Percentiles rank a stretch among this genome's conserved stretches.
Conservation (phyloP, 306 rosid genomes). For the Betula pendula region DNA sequence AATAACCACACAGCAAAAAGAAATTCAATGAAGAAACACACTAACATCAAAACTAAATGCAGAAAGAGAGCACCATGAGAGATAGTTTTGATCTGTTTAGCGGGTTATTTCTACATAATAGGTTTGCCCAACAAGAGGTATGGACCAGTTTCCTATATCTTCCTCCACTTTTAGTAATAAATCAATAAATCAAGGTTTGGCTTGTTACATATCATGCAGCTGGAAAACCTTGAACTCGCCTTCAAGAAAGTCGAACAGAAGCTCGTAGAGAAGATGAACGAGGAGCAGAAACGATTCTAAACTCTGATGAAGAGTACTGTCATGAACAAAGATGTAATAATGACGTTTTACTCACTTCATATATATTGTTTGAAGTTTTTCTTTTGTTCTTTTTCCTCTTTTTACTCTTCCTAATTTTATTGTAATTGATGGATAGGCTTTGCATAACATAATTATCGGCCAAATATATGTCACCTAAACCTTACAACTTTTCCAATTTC, state of each 20-base stretch:
- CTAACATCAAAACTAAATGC: constrained; percentile 31
- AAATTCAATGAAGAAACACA: neutral
- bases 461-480: neutral
- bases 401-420: neutral
- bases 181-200: neutral
- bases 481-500: neutral
- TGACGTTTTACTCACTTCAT: neutral
- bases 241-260: constrained; percentile 32
- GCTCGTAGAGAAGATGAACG: constrained; percentile 26
- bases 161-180: neutral
- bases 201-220: constrained; percentile 14
- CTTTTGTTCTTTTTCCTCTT: neutral
- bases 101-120: constrained; percentile 49
- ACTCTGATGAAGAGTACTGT: neutral
- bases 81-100: constrained; percentile 54
- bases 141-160: constrained; percentile 7
- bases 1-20: neutral
- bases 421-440: neutral
- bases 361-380: too few relatives aligned
- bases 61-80: constrained; percentile 50
- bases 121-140: constrained; percentile 73
- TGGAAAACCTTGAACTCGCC: constrained; percentile 36
- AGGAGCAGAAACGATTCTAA: constrained; percentile 4
- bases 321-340: neutral
- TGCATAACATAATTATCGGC: neutral